A percentile compares a stretch with the other conserved stretches of the same genome.
Conservation (phyloP, 225 moss, liverwort and hornwort genomes). For the Anthoceros angustus region DNA sequence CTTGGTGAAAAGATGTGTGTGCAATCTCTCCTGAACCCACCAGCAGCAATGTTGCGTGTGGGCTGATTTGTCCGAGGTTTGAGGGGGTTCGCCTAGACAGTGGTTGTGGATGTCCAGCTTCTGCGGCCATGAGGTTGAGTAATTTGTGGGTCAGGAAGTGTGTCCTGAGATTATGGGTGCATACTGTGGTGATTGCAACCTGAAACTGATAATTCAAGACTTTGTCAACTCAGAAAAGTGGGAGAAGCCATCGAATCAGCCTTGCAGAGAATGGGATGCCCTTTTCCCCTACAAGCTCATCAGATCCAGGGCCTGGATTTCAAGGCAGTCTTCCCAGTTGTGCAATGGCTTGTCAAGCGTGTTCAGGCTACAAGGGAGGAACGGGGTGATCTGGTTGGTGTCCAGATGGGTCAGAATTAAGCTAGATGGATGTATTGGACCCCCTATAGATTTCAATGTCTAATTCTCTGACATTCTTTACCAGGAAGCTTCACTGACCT, state of each 20-base stretch:
- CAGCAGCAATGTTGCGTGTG: too few relatives aligned
- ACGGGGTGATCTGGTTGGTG: constrained; percentile 67
- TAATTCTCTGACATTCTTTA: background rate
- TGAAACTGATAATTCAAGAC: constrained; percentile 8
- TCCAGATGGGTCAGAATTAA: background rate
- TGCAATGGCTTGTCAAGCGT: constrained; percentile 93
- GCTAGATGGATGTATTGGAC: background rate
- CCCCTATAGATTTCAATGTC: background rate
- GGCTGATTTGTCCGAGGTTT: background rate
- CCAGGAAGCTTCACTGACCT: background rate
- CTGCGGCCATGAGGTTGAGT: background rate
- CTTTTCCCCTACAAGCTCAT: constrained; percentile 92
- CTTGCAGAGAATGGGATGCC: constrained; percentile 86
- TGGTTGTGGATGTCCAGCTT: background rate
- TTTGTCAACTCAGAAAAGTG: constrained; percentile 56
- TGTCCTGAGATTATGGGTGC: background rate
- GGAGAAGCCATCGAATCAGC: constrained; percentile 98
- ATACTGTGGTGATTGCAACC: background rate
- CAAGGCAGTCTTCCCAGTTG: constrained; percentile 76
- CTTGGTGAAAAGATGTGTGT: constrained; percentile 76
- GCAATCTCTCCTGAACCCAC: background rate
- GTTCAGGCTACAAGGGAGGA: constrained; percentile 86
- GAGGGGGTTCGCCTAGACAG: background rate
- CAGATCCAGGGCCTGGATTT: constrained; percentile 99
- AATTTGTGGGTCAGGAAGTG: background rate